Evolutionary conservation across 306 rosid species (phyloP).

Genomic region (Arachis hypogaea): DNA sequence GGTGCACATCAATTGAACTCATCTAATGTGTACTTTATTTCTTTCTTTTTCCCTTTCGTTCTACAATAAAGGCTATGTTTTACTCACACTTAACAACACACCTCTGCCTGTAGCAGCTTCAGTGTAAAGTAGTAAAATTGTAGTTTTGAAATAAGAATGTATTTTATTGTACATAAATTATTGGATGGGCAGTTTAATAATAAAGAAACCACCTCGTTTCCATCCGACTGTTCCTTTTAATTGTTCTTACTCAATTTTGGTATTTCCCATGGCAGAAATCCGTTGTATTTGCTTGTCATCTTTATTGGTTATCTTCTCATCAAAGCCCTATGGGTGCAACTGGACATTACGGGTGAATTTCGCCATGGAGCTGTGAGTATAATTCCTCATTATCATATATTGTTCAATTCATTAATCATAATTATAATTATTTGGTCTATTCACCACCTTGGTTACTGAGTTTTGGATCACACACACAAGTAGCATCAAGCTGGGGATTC

Average conservation of each 20-base stretch:
- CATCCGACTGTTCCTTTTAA: constrained; percentile 5
- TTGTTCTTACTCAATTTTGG: constrained; percentile 39
- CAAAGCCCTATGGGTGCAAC: constrained; percentile 94
- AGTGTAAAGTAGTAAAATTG: constrained; percentile 11
- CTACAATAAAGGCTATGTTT: constrained; percentile 20
- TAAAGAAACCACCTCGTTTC: background rate
- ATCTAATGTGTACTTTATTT: constrained; percentile 31
- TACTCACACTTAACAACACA: constrained; percentile 7
- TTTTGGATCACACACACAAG: background rate
- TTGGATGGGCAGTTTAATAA: constrained; percentile 12
- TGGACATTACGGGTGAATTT: constrained; percentile 76
- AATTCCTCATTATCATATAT: constrained; percentile 13
- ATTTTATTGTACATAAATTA: constrained; percentile 4
- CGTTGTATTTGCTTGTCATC: constrained; percentile 73
- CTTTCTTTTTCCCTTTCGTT: constrained; percentile 6
- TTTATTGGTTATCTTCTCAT: constrained; percentile 71
- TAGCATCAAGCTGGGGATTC: background rate
- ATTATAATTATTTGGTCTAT: constrained; percentile 13
- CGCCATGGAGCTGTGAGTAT: constrained; percentile 82
- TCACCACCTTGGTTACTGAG: constrained; percentile 20
- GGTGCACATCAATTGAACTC: constrained; percentile 49
- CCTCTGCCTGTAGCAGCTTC: constrained; percentile 19
- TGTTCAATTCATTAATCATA: constrained; percentile 5
- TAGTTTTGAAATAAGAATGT: background rate
- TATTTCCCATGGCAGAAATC: constrained; percentile 72